Percentiles rank a stretch among this genome's conserved stretches.
phyloP scores from a whole-genome alignment of 2,329 filamentous ascomycete species.

The Amauroascus niger region DNA sequence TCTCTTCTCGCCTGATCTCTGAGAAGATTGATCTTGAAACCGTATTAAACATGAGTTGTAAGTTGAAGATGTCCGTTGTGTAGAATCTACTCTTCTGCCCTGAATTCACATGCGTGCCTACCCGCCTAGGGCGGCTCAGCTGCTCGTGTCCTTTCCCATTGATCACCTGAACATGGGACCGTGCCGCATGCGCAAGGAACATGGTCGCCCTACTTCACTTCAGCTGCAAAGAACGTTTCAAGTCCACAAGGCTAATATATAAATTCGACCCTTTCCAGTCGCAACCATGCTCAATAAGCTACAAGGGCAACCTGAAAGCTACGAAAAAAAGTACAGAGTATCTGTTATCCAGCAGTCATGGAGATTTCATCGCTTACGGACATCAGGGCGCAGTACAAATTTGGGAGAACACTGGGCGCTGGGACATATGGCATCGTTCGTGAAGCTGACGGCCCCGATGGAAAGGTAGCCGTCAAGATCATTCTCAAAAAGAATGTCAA shows the following conservation, averaged over 20 bases:
- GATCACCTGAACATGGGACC: not conserved
- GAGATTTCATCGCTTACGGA: not conserved
- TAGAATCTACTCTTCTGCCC: not conserved
- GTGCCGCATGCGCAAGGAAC: not conserved
- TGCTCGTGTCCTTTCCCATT: not conserved
- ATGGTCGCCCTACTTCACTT: not conserved
- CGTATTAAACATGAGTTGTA: conserved; percentile 20
- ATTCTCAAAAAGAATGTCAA: conserved; percentile 99
- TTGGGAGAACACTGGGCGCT: conserved; percentile 86
- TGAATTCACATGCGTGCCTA: not conserved
- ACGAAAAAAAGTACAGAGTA: conserved; percentile 83
- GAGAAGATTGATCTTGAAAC: not conserved
- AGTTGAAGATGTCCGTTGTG: conserved; percentile 14
- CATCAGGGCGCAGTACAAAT: conserved; percentile 70
- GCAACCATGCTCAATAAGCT: conserved; percentile 88
- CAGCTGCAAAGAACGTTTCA: not conserved
- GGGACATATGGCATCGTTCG: conserved; percentile 98
- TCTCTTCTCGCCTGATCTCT: not conserved
- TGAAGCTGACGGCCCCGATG: conserved; percentile 74
- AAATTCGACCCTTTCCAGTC: conserved; percentile 44
- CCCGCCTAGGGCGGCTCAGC: too few species aligned
- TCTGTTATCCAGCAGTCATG: conserved; percentile 4
- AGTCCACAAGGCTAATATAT: conserved; percentile 8
- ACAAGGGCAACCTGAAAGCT: conserved; percentile 92
- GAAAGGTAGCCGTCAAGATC: conserved; percentile 94